A percentile compares a stretch with the other conserved stretches of the same genome.
phyloP scores from a whole-genome alignment of 2,329 filamentous ascomycete genomes.

The Pseudogymnoascus sp. region DNA sequence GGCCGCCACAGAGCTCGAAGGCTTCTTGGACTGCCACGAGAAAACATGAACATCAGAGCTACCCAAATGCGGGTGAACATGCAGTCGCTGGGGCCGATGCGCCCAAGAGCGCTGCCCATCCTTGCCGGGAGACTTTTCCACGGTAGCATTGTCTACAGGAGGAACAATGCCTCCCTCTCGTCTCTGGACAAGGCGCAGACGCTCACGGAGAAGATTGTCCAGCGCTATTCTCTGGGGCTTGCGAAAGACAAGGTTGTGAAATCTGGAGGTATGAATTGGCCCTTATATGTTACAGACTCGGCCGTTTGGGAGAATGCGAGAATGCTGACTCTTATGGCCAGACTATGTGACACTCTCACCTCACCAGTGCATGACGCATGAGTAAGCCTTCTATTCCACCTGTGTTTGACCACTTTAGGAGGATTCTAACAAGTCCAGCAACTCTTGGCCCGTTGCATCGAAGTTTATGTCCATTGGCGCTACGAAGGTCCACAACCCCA shows the following conservation, averaged over 20 bases:
- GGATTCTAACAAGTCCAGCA: conserved; percentile 30
- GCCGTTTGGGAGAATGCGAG: neutral
- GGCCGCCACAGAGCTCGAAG: neutral
- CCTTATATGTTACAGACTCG: neutral
- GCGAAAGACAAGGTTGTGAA: conserved; percentile 65
- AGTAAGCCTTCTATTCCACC: conserved; percentile 28
- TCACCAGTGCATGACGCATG: conserved; percentile 74
- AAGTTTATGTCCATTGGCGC: conserved; percentile 83
- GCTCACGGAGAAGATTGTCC: conserved; percentile 87
- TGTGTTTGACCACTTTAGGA: too few relatives aligned
- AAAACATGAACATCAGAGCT: neutral
- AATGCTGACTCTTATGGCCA: neutral
- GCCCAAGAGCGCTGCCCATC: neutral
- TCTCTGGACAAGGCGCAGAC: conserved; percentile 51
- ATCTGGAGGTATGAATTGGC: conserved; percentile 39
- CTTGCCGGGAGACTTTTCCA: neutral
- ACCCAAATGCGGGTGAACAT: conserved; percentile 6
- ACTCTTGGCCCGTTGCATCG: conserved; percentile 62
- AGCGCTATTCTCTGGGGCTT: conserved; percentile 69
- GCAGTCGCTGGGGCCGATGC: neutral
- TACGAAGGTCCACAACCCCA: conserved; percentile 58
- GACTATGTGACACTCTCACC: conserved; percentile 77
- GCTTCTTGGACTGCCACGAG: neutral
- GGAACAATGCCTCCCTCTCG: conserved; percentile 11
- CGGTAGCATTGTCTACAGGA: conserved; percentile 5